phyloP scores from a whole-genome alignment of 2,329 filamentous ascomycete genomes.

The Gnomoniopsis sp. region DNA sequence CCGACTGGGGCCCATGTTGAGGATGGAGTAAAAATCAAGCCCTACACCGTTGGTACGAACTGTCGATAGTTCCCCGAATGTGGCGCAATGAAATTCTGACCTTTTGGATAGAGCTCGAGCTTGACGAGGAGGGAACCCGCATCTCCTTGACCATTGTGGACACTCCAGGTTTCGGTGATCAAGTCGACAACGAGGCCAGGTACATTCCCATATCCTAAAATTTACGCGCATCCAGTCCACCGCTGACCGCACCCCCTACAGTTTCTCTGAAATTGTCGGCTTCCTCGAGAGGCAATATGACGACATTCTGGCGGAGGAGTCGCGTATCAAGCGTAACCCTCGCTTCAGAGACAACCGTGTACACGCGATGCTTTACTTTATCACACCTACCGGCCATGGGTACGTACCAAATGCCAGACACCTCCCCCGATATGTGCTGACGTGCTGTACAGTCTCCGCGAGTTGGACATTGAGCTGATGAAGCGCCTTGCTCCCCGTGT shows the following conservation, averaged over 20 bases:
- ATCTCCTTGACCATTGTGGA: constrained; percentile 98
- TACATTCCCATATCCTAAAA: constrained; percentile 36
- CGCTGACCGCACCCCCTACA: constrained; percentile 34
- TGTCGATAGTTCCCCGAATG: neutral
- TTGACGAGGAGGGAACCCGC: constrained; percentile 97
- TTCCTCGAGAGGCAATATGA: constrained; percentile 99
- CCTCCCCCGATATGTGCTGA: neutral
- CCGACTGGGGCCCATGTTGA: constrained; percentile 83
- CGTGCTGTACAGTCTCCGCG: constrained; percentile 70
- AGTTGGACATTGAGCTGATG: constrained; percentile 99
- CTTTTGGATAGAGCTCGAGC: constrained; percentile 68
- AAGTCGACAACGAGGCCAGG: constrained; percentile 99
- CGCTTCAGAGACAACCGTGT: constrained; percentile 99
- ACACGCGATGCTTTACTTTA: constrained; percentile 97
- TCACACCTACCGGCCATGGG: constrained; percentile 96
- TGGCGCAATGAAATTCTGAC: constrained; percentile 24
- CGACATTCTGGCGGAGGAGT: constrained; percentile 98
- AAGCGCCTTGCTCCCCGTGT: constrained; percentile 96
- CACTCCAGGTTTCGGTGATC: constrained; percentile 96
- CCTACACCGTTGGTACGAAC: constrained; percentile 86
- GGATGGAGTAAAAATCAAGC: constrained; percentile 98
- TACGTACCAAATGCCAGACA: constrained; percentile 39
- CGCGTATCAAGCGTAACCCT: constrained; percentile 99
- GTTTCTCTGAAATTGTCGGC: constrained; percentile 95
- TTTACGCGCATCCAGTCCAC: neutral